Percentiles rank a stretch among this genome's conserved stretches.
Evolutionary conservation across 1,284 basidiomycete genomes (phyloP).

Genomic region (Ustilago shanxiensis): DNA sequence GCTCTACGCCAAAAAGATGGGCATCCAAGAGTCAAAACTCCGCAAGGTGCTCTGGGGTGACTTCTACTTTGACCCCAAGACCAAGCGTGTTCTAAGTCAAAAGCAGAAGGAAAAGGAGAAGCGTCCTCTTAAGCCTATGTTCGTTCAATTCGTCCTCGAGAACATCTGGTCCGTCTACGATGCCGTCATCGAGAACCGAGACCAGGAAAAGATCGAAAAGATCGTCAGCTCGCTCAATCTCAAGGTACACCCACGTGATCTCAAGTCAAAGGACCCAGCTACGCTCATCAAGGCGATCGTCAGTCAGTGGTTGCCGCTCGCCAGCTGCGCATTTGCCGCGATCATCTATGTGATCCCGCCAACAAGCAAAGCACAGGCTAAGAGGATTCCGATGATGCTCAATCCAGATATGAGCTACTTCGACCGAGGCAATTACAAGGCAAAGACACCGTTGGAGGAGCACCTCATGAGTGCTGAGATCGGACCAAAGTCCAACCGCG

Average conservation of each 20-base stretch:
- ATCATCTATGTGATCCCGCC: constrained; percentile 92
- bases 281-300: constrained; percentile 88
- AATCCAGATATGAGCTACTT: constrained; percentile 79
- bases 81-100: constrained; percentile 89
- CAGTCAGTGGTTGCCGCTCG: constrained; percentile 95
- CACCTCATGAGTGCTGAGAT: constrained; percentile 77
- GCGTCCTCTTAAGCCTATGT: constrained; percentile 90
- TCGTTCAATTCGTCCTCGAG: constrained; percentile 97
- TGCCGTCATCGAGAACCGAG: constrained; percentile 57
- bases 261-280: constrained; percentile 89
- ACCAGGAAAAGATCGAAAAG: constrained; percentile 81
- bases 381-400: constrained; percentile 90
- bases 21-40: constrained; percentile 88
- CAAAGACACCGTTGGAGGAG: constrained; percentile 75
- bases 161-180: constrained; percentile 95
- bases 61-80: constrained; percentile 96
- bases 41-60: constrained; percentile 95
- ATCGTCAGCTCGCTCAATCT: constrained; percentile 87
- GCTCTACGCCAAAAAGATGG: constrained; percentile 90
- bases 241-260: constrained; percentile 87
- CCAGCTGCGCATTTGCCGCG: constrained; percentile 90
- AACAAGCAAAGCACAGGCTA: constrained; percentile 83
- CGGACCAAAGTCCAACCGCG: constrained; percentile 51
- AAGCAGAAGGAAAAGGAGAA: constrained; percentile 81
- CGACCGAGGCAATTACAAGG: constrained; percentile 70